Conservation (phyloP, 2,329 filamentous ascomycete genomes). For the Pseudophaeomoniella oleicola region DNA sequence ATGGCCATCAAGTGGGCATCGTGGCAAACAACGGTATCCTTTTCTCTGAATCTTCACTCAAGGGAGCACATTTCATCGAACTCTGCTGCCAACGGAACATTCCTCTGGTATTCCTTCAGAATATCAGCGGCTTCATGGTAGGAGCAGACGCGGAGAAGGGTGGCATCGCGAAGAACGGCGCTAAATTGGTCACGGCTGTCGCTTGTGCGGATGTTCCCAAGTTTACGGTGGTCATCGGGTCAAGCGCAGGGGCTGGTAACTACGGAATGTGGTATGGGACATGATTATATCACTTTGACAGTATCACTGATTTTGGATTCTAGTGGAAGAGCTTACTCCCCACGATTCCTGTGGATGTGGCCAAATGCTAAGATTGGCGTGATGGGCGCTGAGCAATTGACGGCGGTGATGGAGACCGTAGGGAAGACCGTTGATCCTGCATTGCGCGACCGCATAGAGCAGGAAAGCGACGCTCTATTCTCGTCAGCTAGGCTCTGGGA, state of each 20-base stretch:
- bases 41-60: slow-evolving; percentile 75
- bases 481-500: slow-evolving; percentile 87
- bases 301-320: too few relatives aligned
- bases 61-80: slow-evolving; percentile 94
- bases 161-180: slow-evolving; percentile 94
- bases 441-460: slow-evolving; percentile 71
- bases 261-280: slow-evolving; percentile 78
- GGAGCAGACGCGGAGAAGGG: slow-evolving; percentile 81
- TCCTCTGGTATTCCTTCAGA: slow-evolving; percentile 85
- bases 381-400: slow-evolving; percentile 89
- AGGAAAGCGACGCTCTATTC: slow-evolving; percentile 77
- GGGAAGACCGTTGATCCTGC: slow-evolving; percentile 69
- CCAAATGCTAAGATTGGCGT: slow-evolving; percentile 91
- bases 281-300: slow-evolving; percentile 2
- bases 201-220: slow-evolving; percentile 91
- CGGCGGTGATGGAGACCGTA: slow-evolving; percentile 87
- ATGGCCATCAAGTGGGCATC: slow-evolving; percentile 82
- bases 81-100: slow-evolving; percentile 82
- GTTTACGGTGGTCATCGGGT: slow-evolving; percentile 91
- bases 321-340: slow-evolving; percentile 78
- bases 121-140: slow-evolving; percentile 98
- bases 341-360: slow-evolving; percentile 90
- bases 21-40: slow-evolving; percentile 93
- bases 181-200: slow-evolving; percentile 90
- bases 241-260: slow-evolving; percentile 85